Evolutionary conservation across 805 yeast genomes (phyloP).

Genomic region (Candida pseudoglaebosa): DNA sequence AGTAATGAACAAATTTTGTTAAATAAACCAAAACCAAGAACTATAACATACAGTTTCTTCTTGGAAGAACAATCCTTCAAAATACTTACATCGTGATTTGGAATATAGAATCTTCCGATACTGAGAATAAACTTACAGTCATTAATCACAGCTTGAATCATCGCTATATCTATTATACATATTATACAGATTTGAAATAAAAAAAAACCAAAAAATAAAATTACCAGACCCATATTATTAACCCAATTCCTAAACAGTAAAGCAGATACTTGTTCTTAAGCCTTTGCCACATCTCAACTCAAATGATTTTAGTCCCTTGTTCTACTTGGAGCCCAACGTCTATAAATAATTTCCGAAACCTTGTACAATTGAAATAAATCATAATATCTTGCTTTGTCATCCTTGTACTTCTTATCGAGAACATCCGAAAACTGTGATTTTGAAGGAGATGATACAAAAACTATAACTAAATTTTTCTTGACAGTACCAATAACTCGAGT

Average conservation of each 20-base stretch:
- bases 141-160: not conserved
- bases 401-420: constrained; percentile 14
- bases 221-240: too few relatives aligned
- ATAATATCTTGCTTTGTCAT: constrained; percentile 15
- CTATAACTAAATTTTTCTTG: constrained; percentile 67
- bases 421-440: constrained; percentile 24
- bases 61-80: too few relatives aligned
- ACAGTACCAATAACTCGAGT: constrained; percentile 87
- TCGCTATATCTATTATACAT: not conserved
- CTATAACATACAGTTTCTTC: too few relatives aligned
- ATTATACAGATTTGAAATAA: too few relatives aligned
- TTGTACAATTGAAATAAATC: constrained; percentile 40
- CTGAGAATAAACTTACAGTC: not conserved
- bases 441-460: constrained; percentile 57
- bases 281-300: not conserved
- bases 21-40: too few relatives aligned
- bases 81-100: too few relatives aligned
- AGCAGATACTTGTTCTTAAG: too few relatives aligned
- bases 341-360: constrained; percentile 64
- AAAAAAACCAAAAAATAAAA: too few relatives aligned
- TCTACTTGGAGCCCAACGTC: constrained; percentile 82
- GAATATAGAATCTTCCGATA: too few relatives aligned
- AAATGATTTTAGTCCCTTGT: constrained; percentile 58
- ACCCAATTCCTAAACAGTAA: not conserved
- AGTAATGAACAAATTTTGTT: too few relatives aligned